Base-by-base conservation (phyloP, 345 rosid species). In the Clarkia xantiana region DNA sequence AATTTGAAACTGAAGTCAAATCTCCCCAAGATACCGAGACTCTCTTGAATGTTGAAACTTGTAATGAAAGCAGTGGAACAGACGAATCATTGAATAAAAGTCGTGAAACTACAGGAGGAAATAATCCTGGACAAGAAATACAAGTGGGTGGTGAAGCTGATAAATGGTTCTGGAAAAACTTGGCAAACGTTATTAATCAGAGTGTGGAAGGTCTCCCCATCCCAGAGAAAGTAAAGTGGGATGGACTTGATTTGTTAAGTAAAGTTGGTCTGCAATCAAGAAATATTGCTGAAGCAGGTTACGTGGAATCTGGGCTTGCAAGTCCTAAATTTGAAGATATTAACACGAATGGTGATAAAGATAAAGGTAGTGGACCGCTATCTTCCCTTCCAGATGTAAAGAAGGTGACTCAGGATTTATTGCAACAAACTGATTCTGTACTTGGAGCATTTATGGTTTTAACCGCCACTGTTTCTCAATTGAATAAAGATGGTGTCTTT, bases 381-480 rank as follows among this genome's bases (percentile, higher is more conserved):
- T 38, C 95, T 59, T 82, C 97, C 53, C 70, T 85, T 62, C 74
- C 86, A 8, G 91, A 83, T 63, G 70, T 86, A 60, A 80, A 77
- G 67, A 82, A 69, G 59, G 97, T 78, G 18, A 80, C 87, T 23
- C 65, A 79, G 67, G 97, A 85, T 58, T 64, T 90, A 56, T 71
- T 85, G 43, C 71, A 63, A 64, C 97, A 85, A 73, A 82, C 88
- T 43, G 97, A 90, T 61, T 77, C 90, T 45, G 74, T 85, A 53
- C 73, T 90, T 49, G 95, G 97, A 63, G 84, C 95, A 44, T 68
- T 83, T 59, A 75, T 90, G 94, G 91, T 90, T 67, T 63, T 85
- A 71, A 71, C 85, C 18, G 69, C 95, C 10, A 67, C 86, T 54
- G 73, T 82, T 63, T 73, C 95, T 58, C 85, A 75, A 53, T 67